A percentile compares a stretch with the other conserved stretches of the same genome.
Conservation (phyloP, 352 stramenopile species). For the Phytophthora pisi region DNA sequence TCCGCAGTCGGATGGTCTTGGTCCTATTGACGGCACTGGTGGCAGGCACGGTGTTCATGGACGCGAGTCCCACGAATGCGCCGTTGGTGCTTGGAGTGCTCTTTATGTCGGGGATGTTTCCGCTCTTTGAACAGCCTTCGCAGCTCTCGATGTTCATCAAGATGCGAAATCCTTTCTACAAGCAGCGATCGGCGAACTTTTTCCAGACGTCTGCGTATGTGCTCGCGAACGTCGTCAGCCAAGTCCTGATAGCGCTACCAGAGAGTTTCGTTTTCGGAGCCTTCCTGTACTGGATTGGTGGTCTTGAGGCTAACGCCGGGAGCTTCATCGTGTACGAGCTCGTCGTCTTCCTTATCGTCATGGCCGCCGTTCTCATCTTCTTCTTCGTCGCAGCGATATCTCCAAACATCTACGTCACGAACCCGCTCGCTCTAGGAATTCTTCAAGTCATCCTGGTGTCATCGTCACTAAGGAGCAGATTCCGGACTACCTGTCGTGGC, state of each 20-base stretch:
- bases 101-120: slow-evolving; percentile 72
- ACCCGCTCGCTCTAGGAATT: slow-evolving; percentile 18
- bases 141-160: slow-evolving; percentile 68
- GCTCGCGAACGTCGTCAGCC: slow-evolving; percentile 33
- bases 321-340: slow-evolving; percentile 63
- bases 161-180: slow-evolving; percentile 60
- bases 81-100: slow-evolving; percentile 61
- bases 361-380: slow-evolving; percentile 29
- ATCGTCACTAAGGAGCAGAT: slow-evolving; percentile 46
- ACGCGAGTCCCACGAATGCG: slow-evolving; percentile 14
- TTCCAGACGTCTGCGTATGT: slow-evolving; percentile 65
- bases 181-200: slow-evolving; percentile 73
- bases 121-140: slow-evolving; percentile 54
- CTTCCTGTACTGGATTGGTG: too few relatives aligned
- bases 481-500: slow-evolving; percentile 41
- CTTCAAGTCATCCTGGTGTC: slow-evolving; percentile 31
- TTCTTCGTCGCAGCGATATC: slow-evolving; percentile 36
- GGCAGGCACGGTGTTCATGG: too few relatives aligned
- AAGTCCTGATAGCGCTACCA: slow-evolving; percentile 39
- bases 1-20: slow-evolving; percentile 55
- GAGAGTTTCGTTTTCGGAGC: slow-evolving; percentile 32
- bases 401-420: slow-evolving; percentile 35
- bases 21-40: slow-evolving; percentile 28
- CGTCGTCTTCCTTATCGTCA: slow-evolving; percentile 51
- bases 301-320: slow-evolving; percentile 6